phyloP scores from a whole-genome alignment of 2,329 filamentous ascomycete genomes.

The Emericellopsis atlantica region DNA sequence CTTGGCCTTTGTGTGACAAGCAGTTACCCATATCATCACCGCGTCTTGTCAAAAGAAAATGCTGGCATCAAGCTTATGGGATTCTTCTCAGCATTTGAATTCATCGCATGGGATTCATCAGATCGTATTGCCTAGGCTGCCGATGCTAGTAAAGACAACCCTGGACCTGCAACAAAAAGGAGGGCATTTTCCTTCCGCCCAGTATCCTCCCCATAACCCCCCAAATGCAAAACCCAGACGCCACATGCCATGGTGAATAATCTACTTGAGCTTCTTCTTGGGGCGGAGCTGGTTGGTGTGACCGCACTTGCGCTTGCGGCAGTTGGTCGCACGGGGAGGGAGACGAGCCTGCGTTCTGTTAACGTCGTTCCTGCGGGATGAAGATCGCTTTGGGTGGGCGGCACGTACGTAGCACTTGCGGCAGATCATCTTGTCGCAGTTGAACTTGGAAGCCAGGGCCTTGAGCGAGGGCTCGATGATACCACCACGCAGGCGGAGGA shows the following conservation, averaged over 20 bases:
- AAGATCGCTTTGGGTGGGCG: background rate
- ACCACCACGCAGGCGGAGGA: conserved; percentile 97
- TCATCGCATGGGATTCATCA: too few relatives aligned
- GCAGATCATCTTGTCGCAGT: conserved; percentile 99
- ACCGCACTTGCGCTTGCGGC: conserved; percentile 99
- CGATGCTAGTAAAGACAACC: conserved; percentile 27
- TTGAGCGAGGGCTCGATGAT: conserved; percentile 99
- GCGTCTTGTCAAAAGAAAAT: too few relatives aligned
- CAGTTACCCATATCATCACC: too few relatives aligned
- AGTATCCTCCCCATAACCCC: conserved; percentile 21
- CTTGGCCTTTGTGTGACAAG: too few relatives aligned
- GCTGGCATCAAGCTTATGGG: too few relatives aligned
- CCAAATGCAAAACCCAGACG: conserved; percentile 24
- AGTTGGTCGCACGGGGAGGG: conserved; percentile 98
- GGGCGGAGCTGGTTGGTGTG: conserved; percentile 99
- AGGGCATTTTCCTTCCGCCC: conserved; percentile 15
- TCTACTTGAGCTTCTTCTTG: conserved; percentile 98
- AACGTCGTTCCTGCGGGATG: background rate
- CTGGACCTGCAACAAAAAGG: conserved; percentile 20
- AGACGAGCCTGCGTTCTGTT: conserved; percentile 49
- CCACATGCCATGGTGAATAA: conserved; percentile 25
- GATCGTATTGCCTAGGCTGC: conserved; percentile 18
- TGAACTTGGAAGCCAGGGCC: conserved; percentile 97
- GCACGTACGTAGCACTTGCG: conserved; percentile 97
- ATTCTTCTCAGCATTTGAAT: too few relatives aligned